A percentile compares a stretch with the other conserved stretches of the same genome.
Conservation (phyloP, 768 basidiomycete genomes). For the Kwoniella heveanensis region DNA sequence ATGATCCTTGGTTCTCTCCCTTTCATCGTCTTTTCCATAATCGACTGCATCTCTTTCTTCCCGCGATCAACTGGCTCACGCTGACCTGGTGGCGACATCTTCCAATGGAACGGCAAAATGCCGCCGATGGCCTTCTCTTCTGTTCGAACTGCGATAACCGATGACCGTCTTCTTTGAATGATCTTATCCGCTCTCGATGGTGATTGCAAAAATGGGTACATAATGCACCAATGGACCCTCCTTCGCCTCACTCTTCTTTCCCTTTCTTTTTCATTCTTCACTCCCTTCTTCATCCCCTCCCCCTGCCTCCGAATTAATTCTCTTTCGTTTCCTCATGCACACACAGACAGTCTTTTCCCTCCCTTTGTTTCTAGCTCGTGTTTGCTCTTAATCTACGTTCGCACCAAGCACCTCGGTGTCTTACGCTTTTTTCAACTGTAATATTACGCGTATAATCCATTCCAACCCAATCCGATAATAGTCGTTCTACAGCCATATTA, state of each 20-base stretch:
- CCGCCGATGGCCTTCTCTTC: too few relatives aligned
- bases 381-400: neutral
- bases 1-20: neutral
- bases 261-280: neutral
- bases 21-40: neutral
- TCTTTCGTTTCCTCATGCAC: neutral
- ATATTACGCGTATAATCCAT: too few relatives aligned
- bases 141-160: neutral
- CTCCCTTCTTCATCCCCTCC: neutral
- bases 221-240: conserved; percentile 1
- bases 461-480: too few relatives aligned
- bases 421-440: too few relatives aligned
- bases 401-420: too few relatives aligned
- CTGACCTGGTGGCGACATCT: neutral
- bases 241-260: conserved; percentile 1
- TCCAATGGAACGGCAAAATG: too few relatives aligned
- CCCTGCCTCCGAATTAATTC: neutral
- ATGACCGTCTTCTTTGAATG: neutral
- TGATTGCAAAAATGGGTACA: neutral
- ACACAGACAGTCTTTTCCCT: neutral
- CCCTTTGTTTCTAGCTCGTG: neutral
- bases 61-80: neutral
- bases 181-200: neutral
- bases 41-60: neutral
- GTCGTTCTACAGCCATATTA: neutral